Conservation (phyloP, 2,329 filamentous ascomycete genomes). For the Phaeosphaeria sp. region DNA sequence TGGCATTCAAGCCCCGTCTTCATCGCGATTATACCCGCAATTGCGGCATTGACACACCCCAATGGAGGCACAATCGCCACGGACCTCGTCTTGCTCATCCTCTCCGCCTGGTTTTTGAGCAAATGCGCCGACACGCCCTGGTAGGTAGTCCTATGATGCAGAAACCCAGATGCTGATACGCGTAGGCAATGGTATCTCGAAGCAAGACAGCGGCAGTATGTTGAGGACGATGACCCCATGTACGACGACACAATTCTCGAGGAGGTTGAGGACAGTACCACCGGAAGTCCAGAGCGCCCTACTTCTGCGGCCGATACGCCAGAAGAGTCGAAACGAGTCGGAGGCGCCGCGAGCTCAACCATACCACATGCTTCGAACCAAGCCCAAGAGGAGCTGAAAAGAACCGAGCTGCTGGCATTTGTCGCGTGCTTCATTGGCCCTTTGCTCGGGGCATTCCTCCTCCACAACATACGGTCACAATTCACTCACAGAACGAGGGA, state of each 20-base stretch:
- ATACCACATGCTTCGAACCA: slow-evolving; percentile 34
- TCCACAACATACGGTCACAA: slow-evolving; percentile 81
- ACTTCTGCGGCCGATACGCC: slow-evolving; percentile 10
- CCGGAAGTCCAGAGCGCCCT: slow-evolving; percentile 13
- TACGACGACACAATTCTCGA: slow-evolving; percentile 37
- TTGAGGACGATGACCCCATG: slow-evolving; percentile 24
- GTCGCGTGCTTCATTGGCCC: slow-evolving; percentile 81
- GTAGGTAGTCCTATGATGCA: slow-evolving; percentile 55
- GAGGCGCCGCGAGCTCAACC: slow-evolving; percentile 3
- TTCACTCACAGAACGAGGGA: slow-evolving; percentile 76
- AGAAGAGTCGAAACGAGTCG: slow-evolving; percentile 14
- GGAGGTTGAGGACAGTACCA: slow-evolving; percentile 34
- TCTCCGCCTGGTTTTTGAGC: slow-evolving; percentile 87
- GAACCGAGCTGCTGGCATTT: slow-evolving; percentile 78
- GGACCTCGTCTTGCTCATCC: slow-evolving; percentile 78
- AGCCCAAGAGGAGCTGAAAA: slow-evolving; percentile 70
- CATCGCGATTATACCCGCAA: slow-evolving; percentile 82
- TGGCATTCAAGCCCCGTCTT: slow-evolving; percentile 84
- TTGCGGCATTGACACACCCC: slow-evolving; percentile 84
- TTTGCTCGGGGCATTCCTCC: slow-evolving; percentile 77
- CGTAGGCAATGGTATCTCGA: slow-evolving; percentile 61
- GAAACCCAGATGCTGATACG: slow-evolving; percentile 4
- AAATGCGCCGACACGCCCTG: slow-evolving; percentile 92
- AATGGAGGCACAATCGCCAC: slow-evolving; percentile 85
- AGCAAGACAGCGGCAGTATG: slow-evolving; percentile 50